A percentile compares a stretch with the other conserved stretches of the same genome.
These are phyloP conservation scores for Eutrema yunnanense DNA, from an alignment of 345 rosid genomes.

Conservation along the genomic window DNA sequence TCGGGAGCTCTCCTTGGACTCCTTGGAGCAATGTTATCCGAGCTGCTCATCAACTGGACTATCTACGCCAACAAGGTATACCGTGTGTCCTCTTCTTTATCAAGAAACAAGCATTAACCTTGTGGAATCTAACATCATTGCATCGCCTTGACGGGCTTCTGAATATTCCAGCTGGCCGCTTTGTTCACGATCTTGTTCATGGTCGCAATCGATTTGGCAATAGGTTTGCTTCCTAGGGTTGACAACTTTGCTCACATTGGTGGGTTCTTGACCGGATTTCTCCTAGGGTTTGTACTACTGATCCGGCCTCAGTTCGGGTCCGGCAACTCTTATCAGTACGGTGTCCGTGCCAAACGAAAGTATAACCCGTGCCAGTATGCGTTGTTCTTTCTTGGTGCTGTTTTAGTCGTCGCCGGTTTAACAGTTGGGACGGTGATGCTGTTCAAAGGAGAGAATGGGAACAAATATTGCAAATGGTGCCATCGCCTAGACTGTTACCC, in stretches of 20 bases:
- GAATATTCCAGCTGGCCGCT: conserved; percentile 45
- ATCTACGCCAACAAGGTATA: conserved; percentile 80
- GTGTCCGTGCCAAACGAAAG: conserved; percentile 47
- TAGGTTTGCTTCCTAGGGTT: conserved; percentile 87
- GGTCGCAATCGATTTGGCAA: conserved; percentile 55
- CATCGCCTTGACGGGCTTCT: conserved; percentile 1
- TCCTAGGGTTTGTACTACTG: conserved; percentile 59
- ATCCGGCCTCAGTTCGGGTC: conserved; percentile 66
- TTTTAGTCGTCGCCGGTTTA: conserved; percentile 47
- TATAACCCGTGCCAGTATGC: conserved; percentile 70
- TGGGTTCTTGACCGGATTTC: conserved; percentile 68
- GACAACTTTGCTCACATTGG: conserved; percentile 96
- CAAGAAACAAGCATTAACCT: not conserved
- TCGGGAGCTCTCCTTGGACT: conserved; percentile 98
- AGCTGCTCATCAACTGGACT: conserved; percentile 93
- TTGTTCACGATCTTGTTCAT: conserved; percentile 54
- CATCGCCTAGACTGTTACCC: conserved; percentile 80
- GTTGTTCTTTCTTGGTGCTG: conserved; percentile 36
- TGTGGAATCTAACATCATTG: not conserved
- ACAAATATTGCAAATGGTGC: conserved; percentile 89
- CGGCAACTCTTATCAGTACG: conserved; percentile 38
- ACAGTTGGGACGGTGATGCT: conserved; percentile 63
- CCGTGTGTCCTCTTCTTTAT: not conserved
- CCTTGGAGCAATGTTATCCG: conserved; percentile 89
- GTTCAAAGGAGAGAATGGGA: conserved; percentile 72